Base-by-base conservation (phyloP, 352 stramenopile genomes). In the Pythium phragmitis region DNA sequence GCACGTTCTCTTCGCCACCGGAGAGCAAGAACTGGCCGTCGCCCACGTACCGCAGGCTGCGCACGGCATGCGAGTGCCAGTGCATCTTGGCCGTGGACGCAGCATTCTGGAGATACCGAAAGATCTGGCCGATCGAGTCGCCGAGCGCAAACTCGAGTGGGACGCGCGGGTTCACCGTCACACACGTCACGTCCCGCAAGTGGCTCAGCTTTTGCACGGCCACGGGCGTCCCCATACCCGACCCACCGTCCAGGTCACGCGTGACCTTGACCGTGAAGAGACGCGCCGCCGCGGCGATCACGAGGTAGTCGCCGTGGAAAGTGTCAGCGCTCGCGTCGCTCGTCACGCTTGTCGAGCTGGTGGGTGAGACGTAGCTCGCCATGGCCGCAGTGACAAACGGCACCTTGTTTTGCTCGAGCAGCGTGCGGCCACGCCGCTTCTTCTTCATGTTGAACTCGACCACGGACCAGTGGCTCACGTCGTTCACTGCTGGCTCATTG, bases 21-120 rank as follows among this genome's bases (percentile, higher is more conserved):
- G 85, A 96, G 12, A 95, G 46, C 17, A 97, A 58, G 56, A 85
- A 92, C 33, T 86, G 76, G 42, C 88, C 86, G 59, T 97, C 75
- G 34, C 63, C 76, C 28, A 85, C 87, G 76, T 93, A 96, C 50
- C 74, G 67, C 3, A 96, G 33, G 37, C 79, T 91, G 50, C 72
- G 61, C 13, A 97, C 84, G 2, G 80, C 76, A 51, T 97, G 86
- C 30, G 89, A 76, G 63, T 97, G 89, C 89, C 89, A 97, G 68
- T 96, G 88, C 70, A 94, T 76, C 65, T 82, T 88, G 36, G 80
- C 72, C 0, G 67, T 76, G 11, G 71, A 77, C 53, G 37, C 66
- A 26, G 14, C 70, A 50, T 30, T 58, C 39, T 64, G 56, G 47
- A 84, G 62, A 67, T 78, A 87, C 2, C 79, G 75, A 59, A 80